Base-by-base conservation (phyloP, 768 basidiomycete genomes). In the Trametes punicea region DNA sequence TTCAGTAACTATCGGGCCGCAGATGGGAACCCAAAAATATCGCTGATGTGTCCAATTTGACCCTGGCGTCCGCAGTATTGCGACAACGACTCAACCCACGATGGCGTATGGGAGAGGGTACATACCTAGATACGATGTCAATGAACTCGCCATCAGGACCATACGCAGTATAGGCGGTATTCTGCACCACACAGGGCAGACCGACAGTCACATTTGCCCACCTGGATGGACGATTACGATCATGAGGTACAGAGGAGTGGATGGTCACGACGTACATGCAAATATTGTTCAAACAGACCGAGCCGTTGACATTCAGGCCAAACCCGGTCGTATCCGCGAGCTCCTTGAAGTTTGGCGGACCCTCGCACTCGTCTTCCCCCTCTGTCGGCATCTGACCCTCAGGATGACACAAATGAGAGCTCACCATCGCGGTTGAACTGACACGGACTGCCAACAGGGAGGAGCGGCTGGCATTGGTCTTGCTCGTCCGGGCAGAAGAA, bases 401-500 rank as follows among this genome's bases (percentile, higher is more conserved):
- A 56, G 20, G 30, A 8, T 13, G 31, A 4, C 30, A 33, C 23
- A 46, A 45, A 33, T 44, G 41, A 34, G 42, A 15, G 64, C 77
- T 51, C 56, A 89, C 92, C 90, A 70, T 94, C 92, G 50, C 92
- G 84, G 67, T 93, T 88, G 56, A 94, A 80, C 70, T 94, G 91
- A 73, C 92, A 94, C 26, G 78, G 67, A 59, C 82, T 85, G 25
- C 77, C 84, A 3, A 90, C 82, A 1, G 79, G 52, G 15, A 88
- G 73, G 30, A 85, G 62, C 5, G 71, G 60, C 65, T 85, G 80
- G 72, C 92, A 95, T 7, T 69, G 73, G 60, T 84, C 83, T 56
- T 81, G 82, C 72, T 93, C 93, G 64, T 94, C 91, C 0, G 90
- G 90, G 69, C 92, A 94, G 69, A 93, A 94, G 64, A 81, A 67